Evolutionary conservation across 768 basidiomycete genomes (phyloP), one percentile per base, ranked within the genome.

Genomic region (Clavaria fumosa): DNA sequence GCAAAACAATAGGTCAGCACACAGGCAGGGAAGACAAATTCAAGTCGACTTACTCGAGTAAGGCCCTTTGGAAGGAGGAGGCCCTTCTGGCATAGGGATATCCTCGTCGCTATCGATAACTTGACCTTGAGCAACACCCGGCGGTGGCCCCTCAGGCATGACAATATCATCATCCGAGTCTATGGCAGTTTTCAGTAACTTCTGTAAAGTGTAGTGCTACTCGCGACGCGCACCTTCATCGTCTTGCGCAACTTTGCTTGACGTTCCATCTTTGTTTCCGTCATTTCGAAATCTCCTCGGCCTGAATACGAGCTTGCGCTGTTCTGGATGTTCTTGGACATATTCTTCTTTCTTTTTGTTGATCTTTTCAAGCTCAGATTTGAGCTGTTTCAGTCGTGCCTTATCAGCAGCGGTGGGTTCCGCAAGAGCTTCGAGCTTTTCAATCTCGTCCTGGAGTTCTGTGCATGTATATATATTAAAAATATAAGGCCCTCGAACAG

Each of bases 291-390:
- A 57, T 46, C 61, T 69, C 15, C 69, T 64, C 23, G 66, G 50
- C 45, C 68, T 68, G 53, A 81, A 96, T 5, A 96, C 86, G 7
- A 86, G 70, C 48, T 76, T 72, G 38, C 81, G 74, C 31, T 89
- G 83, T 52, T 96, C 93, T 2, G 93, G 93, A 57, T 97, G 90
- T 46, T 89, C 88, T 40, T 71, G 70, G 37, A 96, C 74, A 56
- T 88, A 96, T 49, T 88, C 88, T 28, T 83, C 79, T 53, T 97
- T 96, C 58, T 83, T 82, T 55, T 73, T 72, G 55, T 74, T 77
- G 39, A 93, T 77, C 40, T 75, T 78, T 40, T 76, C 69, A 5
- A 96, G 53, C 44, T 97, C 91, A 11, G 61, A 57, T 50, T 83
- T 82, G 41, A 91, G 70, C 24, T 75, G 69, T 12, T 67, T 54